Evolutionary conservation across 2,329 filamentous ascomycete genomes (phyloP).

Genomic region (Blumeria hordei): DNA sequence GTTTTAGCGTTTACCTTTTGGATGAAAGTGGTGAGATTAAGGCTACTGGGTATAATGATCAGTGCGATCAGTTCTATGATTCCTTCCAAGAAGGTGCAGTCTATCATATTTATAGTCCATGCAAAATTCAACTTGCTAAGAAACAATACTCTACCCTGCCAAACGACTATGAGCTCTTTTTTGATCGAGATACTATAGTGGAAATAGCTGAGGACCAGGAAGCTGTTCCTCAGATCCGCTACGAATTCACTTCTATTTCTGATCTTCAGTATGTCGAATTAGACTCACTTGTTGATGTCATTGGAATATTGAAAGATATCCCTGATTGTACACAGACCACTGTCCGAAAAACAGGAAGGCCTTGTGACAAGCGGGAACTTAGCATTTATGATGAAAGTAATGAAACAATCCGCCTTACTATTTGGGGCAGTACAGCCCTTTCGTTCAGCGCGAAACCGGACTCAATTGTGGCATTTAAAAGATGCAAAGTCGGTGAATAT

Average conservation of each 20-base stretch:
- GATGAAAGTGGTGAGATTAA: constrained; percentile 94
- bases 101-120: constrained; percentile 84
- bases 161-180: constrained; percentile 89
- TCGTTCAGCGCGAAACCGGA: constrained; percentile 55
- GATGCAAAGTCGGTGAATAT: constrained; percentile 87
- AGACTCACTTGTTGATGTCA: constrained; percentile 73
- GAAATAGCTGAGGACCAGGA: constrained; percentile 82
- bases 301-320: constrained; percentile 75
- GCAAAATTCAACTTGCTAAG: constrained; percentile 68
- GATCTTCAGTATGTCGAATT: constrained; percentile 73
- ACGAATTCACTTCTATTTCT: constrained; percentile 74
- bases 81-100: constrained; percentile 70
- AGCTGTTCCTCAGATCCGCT: constrained; percentile 73
- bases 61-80: constrained; percentile 71
- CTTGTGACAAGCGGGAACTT: constrained; percentile 80
- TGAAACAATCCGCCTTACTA: constrained; percentile 67
- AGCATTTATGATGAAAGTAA: constrained; percentile 77
- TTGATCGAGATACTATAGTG: constrained; percentile 68
- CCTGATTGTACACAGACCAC: constrained; percentile 54
- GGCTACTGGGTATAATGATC: constrained; percentile 85
- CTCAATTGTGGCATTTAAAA: constrained; percentile 85
- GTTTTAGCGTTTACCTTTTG: constrained; percentile 86
- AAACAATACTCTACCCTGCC: constrained; percentile 86
- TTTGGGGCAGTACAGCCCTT: constrained; percentile 78
- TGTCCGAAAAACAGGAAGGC: constrained; percentile 66